These are phyloP conservation scores for Phialocephala subalpina DNA, from an alignment of 2,329 filamentous ascomycete species.

Conservation along the genomic window DNA sequence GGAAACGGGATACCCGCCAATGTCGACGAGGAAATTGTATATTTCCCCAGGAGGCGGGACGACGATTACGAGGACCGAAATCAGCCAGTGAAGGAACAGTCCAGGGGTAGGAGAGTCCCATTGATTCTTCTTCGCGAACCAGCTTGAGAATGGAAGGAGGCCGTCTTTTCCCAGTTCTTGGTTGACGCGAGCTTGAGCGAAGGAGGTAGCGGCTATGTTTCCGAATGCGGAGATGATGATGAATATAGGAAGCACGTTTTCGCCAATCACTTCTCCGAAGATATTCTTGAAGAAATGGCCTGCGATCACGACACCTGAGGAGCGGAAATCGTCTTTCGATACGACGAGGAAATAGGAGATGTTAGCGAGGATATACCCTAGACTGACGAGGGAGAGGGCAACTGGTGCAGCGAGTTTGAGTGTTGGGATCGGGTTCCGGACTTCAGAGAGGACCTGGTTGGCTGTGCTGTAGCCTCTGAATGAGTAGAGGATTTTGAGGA, in stretches of 20 bases:
- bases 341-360: slow-evolving; percentile 67
- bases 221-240: slow-evolving; percentile 56
- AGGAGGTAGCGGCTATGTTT: slow-evolving; percentile 57
- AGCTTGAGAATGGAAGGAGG: slow-evolving; percentile 51
- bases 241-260: slow-evolving; percentile 53
- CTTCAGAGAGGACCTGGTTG: slow-evolving; percentile 64
- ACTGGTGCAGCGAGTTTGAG: slow-evolving; percentile 63
- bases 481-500: slow-evolving; percentile 64
- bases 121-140: slow-evolving; percentile 40
- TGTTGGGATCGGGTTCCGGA: slow-evolving; percentile 63
- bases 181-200: slow-evolving; percentile 56
- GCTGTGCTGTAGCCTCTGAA: slow-evolving; percentile 63
- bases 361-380: slow-evolving; percentile 65
- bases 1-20: slow-evolving; percentile 49
- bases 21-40: slow-evolving; percentile 50
- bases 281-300: slow-evolving; percentile 65
- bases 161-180: slow-evolving; percentile 57
- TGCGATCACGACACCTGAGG: slow-evolving; percentile 61
- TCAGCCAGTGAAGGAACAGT: slow-evolving; percentile 66
- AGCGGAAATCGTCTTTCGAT: slow-evolving; percentile 60
- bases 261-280: slow-evolving; percentile 52
- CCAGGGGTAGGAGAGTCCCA: slow-evolving; percentile 41
- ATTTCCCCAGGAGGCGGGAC: slow-evolving; percentile 55
- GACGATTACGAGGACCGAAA: slow-evolving; percentile 63
- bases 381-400: slow-evolving; percentile 60